Conservation (phyloP, 208 protist genomes). For the Ichthyophonus hoferi region DNA sequence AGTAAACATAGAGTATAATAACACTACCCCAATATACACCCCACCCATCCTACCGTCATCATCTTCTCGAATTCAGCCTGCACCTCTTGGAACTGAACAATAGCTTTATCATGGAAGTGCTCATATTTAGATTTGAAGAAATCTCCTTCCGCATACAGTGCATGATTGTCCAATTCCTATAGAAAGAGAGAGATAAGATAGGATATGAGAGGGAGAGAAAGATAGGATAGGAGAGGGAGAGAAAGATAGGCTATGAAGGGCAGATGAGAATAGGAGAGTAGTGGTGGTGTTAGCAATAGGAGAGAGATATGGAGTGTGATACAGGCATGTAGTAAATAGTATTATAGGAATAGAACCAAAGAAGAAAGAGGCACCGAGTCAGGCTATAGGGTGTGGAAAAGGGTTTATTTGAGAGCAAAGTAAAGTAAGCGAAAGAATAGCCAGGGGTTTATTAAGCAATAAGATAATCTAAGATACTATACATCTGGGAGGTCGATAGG, state of each 20-base stretch:
- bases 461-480: too few relatives aligned
- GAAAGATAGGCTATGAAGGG: neutral
- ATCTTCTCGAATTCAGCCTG: neutral
- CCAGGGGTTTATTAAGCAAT: too few relatives aligned
- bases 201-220: neutral
- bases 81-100: neutral
- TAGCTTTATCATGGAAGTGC: neutral
- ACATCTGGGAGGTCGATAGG: neutral
- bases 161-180: neutral
- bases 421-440: neutral
- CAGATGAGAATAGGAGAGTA: neutral
- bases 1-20: too few relatives aligned
- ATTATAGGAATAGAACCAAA: too few relatives aligned
- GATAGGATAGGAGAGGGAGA: neutral
- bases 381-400: too few relatives aligned
- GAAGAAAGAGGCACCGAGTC: too few relatives aligned
- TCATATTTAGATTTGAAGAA: neutral
- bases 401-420: neutral
- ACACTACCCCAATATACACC: too few relatives aligned
- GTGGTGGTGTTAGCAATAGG: neutral
- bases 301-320: neutral
- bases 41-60: neutral
- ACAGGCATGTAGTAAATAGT: too few relatives aligned
- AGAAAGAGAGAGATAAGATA: neutral
- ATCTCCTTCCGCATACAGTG: neutral